These are phyloP conservation scores for Gastrolobium villosum DNA, from an alignment of 306 rosid species.

Conservation along the genomic window DNA sequence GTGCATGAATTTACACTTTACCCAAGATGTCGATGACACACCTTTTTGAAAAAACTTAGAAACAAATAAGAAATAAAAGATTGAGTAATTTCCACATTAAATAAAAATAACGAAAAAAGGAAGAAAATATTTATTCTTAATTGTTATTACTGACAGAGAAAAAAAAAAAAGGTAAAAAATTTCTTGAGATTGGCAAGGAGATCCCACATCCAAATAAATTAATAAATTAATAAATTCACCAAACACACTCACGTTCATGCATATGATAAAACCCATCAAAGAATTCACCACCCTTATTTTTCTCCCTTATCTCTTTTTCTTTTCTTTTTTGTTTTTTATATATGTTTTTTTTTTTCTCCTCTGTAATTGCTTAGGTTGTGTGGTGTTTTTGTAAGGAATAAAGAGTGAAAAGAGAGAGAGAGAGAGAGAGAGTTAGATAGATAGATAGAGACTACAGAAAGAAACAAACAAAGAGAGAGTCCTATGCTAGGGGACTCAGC, in stretches of 20 bases:
- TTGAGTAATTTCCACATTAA: constrained; percentile 58
- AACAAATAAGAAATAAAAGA: neutral
- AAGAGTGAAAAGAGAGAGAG: neutral
- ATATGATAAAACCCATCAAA: constrained; percentile 69
- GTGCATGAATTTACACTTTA: constrained; percentile 54
- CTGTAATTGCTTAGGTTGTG: constrained; percentile 64
- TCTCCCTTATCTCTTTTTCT: constrained; percentile 7
- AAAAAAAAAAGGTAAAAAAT: constrained; percentile 22
- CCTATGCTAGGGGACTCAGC: constrained; percentile 89
- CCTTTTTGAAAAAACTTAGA: neutral
- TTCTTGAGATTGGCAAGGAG: constrained; percentile 81
- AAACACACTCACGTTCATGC: constrained; percentile 53
- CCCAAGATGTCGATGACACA: constrained; percentile 3
- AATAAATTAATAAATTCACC: constrained; percentile 80
- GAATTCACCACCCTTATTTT: constrained; percentile 73
- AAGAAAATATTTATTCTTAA: neutral
- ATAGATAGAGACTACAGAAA: constrained; percentile 26
- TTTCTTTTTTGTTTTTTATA: constrained; percentile 36
- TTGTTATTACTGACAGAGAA: constrained; percentile 12
- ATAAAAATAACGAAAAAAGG: constrained; percentile 26
- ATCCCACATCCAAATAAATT: constrained; percentile 81
- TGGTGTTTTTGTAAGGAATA: constrained; percentile 36
- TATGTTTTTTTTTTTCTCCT: constrained; percentile 46
- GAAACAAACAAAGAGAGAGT: constrained; percentile 43
- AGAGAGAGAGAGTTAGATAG: constrained; percentile 14